Evolutionary conservation across 192 early-diverging fungal genomes (phyloP), one percentile per base, ranked within the genome.

Genomic region (Physocladia obscura): DNA sequence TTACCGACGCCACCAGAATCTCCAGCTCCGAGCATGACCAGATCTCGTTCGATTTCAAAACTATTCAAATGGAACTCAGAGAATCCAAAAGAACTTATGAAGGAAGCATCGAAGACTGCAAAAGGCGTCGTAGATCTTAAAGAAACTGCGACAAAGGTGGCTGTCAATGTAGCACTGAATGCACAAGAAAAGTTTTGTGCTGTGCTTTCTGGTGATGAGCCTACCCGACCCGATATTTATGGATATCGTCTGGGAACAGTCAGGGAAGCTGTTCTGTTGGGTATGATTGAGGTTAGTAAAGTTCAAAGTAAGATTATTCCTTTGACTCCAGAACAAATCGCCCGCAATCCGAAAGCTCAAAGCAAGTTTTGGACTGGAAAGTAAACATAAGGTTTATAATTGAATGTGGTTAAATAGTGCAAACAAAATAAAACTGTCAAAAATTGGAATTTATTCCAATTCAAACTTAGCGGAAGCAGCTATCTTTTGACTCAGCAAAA

Each of bases 401-500:
- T n/a, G n/a, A n/a, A n/a, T n/a, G n/a, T n/a, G n/a, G n/a, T n/a
- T n/a, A n/a, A n/a, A n/a, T n/a, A n/a, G n/a, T n/a, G n/a, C n/a
- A n/a, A n/a, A n/a, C n/a, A n/a, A n/a, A n/a, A n/a, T n/a, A n/a
- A n/a, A n/a, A n/a, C n/a, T n/a, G n/a, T n/a, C n/a, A n/a, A n/a
- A n/a, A n/a, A n/a, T n/a, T n/a, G n/a, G n/a, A n/a, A n/a, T n/a
- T n/a, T n/a, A n/a, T n/a, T n/a, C n/a, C n/a, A n/a, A n/a, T n/a
- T n/a, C n/a, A n/a, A n/a, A n/a, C n/a, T n/a, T n/a, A n/a, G n/a
- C n/a, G n/a, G n/a, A n/a, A n/a, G 54, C 35, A 19, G 56, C 54
- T 2, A 61, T 17, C 50, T 71, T 71, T 34, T 71, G 69, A 51
- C 57, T 62, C 36, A 71, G 44, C 8, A 58, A 61, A 36, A 71